These are phyloP conservation scores for Aspergillus nomiae DNA, from an alignment of 2,329 filamentous ascomycete species.

Conservation along the genomic window DNA sequence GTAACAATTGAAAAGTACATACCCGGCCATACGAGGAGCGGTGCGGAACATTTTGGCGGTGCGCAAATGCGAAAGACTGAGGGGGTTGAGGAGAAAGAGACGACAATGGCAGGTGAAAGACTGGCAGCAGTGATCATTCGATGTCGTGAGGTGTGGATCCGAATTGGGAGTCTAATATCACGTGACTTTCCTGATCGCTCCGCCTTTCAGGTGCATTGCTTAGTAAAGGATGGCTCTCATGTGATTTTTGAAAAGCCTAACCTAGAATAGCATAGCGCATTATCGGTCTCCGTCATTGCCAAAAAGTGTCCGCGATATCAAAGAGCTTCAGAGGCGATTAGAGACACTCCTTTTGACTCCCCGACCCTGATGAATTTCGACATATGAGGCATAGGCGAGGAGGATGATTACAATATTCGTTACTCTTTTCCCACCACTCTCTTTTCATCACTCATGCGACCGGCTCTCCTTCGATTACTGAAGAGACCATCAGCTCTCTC, in stretches of 20 bases:
- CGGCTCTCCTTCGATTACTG: slow-evolving; percentile 46
- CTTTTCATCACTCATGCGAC: slow-evolving; percentile 39
- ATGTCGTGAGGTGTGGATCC: slow-evolving; percentile 32
- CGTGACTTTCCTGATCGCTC: slow-evolving; percentile 35
- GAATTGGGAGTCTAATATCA: slow-evolving; percentile 24
- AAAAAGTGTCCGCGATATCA: slow-evolving; percentile 15
- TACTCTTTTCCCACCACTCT: slow-evolving; percentile 17
- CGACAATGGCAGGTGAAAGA: slow-evolving; percentile 29
- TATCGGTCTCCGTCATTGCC: slow-evolving; percentile 10
- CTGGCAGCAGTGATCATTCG: slow-evolving; percentile 26
- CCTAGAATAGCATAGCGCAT: slow-evolving; percentile 8
- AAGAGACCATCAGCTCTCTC: slow-evolving; percentile 45
- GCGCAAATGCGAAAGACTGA: slow-evolving; percentile 25
- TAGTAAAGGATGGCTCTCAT: slow-evolving; percentile 25
- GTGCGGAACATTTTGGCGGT: slow-evolving; percentile 46
- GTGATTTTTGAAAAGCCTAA: slow-evolving; percentile 16
- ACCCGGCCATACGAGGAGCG: slow-evolving; percentile 46
- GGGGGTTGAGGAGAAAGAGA: slow-evolving; percentile 25
- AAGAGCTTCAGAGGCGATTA: slow-evolving; percentile 9
- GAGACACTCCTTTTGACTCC: neutral
- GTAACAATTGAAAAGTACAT: slow-evolving; percentile 26
- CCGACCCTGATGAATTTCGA: slow-evolving; percentile 5
- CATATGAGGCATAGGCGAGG: slow-evolving; percentile 14
- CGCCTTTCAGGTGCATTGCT: slow-evolving; percentile 28
- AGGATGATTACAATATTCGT: slow-evolving; percentile 31